phyloP scores from a whole-genome alignment of 2,329 filamentous ascomycete genomes.

The Aureobasidium pullulans region DNA sequence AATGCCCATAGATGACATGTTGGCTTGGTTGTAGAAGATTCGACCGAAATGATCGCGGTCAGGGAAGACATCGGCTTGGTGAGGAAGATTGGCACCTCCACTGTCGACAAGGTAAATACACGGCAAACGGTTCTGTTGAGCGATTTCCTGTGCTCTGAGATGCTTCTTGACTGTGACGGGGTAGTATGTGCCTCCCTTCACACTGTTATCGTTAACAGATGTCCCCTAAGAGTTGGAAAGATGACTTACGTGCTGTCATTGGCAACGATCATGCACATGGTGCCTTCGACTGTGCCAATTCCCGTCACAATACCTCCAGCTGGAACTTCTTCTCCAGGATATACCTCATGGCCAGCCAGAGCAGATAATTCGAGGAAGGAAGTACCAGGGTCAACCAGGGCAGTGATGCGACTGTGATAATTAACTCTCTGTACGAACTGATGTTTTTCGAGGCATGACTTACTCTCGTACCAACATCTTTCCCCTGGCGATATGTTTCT shows the following conservation, averaged over 20 bases:
- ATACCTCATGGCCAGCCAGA: conserved; percentile 80
- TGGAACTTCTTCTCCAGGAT: conserved; percentile 79
- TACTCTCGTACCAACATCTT: conserved; percentile 90
- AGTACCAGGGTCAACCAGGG: conserved; percentile 80
- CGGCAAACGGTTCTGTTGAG: conserved; percentile 73
- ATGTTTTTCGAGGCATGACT: conserved; percentile 11
- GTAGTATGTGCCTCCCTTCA: conserved; percentile 96
- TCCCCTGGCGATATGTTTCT: conserved; percentile 78
- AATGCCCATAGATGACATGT: conserved; percentile 82
- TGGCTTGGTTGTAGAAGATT: conserved; percentile 96
- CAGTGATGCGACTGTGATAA: conserved; percentile 56
- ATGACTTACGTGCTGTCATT: conserved; percentile 70
- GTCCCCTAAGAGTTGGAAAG: background rate
- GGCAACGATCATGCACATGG: conserved; percentile 85
- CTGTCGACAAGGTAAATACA: conserved; percentile 97
- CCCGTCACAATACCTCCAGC: conserved; percentile 89
- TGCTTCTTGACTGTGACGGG: conserved; percentile 98
- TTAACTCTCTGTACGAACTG: background rate
- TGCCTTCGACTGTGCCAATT: conserved; percentile 81
- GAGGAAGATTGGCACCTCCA: conserved; percentile 87
- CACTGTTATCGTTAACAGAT: conserved; percentile 28
- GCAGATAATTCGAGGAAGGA: conserved; percentile 90
- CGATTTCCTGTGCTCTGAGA: conserved; percentile 81
- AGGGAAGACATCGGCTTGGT: conserved; percentile 93
- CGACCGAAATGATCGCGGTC: conserved; percentile 92